These are phyloP conservation scores for Zalerion maritima DNA, from an alignment of 495 filamentous ascomycete genomes.

Conservation along the genomic window DNA sequence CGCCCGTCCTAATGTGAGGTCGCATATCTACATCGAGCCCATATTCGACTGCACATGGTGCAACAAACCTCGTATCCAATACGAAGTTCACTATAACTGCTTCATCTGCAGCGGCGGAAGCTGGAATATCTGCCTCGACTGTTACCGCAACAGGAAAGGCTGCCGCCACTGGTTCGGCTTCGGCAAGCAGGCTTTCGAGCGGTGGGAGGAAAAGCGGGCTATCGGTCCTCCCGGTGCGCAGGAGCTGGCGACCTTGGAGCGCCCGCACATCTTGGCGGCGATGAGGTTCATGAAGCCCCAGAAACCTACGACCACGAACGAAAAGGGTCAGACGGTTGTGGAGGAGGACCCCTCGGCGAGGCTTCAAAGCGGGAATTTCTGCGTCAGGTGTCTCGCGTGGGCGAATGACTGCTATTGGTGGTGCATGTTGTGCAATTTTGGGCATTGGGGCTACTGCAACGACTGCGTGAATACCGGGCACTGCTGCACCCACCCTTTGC, in stretches of 20 bases:
- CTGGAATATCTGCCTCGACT: slow-evolving; percentile 64
- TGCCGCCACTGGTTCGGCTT: slow-evolving; percentile 74
- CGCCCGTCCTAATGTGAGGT: slow-evolving; percentile 16
- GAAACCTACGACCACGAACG: slow-evolving; percentile 26
- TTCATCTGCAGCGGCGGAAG: slow-evolving; percentile 47
- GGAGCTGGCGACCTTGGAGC: slow-evolving; percentile 16
- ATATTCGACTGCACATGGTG: slow-evolving; percentile 59
- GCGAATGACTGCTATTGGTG: slow-evolving; percentile 73
- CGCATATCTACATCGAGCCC: slow-evolving; percentile 49
- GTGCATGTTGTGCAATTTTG: slow-evolving; percentile 71
- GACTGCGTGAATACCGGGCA: slow-evolving; percentile 61
- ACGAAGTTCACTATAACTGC: slow-evolving; percentile 72
- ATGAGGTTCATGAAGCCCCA: slow-evolving; percentile 50
- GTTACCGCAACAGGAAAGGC: slow-evolving; percentile 58
- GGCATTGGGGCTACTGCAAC: slow-evolving; percentile 85
- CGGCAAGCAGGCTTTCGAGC: slow-evolving; percentile 42
- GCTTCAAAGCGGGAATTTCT: slow-evolving; percentile 72
- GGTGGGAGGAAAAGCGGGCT: slow-evolving; percentile 31
- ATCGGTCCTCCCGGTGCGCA: slow-evolving; percentile 6
- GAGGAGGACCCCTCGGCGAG: slow-evolving; percentile 49
- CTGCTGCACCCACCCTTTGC: slow-evolving; percentile 62
- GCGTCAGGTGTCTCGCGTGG: slow-evolving; percentile 53
- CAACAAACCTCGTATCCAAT: slow-evolving; percentile 50
- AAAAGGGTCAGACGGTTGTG: slow-evolving; percentile 37
- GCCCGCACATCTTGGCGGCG: slow-evolving; percentile 52